Evolutionary conservation across 306 rosid species (phyloP), one percentile per base, ranked within the genome.

Genomic region (Lathyrus tuberosus): DNA sequence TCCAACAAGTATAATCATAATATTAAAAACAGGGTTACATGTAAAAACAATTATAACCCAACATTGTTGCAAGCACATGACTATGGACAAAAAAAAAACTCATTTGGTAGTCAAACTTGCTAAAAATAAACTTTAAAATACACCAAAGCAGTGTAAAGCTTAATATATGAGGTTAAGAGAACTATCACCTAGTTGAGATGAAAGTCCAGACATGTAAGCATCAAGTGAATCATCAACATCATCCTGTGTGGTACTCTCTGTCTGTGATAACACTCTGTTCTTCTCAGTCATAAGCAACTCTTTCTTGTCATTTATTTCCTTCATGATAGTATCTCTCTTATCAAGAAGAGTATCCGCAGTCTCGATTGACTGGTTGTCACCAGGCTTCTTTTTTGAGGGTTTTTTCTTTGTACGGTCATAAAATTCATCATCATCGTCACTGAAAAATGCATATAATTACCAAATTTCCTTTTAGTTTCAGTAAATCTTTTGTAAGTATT

Each of bases 131-230:
- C 7, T 69, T 71, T 17, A 15, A 51, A 59, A 40, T 57, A 79
- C 35, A 53, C 2, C 13, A 35, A 58, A 65, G 68, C n/a, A 8
- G 2, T 1, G 3, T 47, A 73, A 72, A 70, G 20, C 58, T 12
- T 65, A 57, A 35, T 41, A 56, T 62, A 52, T 48, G 54, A 28
- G 33, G 69, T 10, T 47, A 69, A 52, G 43, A 73, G 53, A 81
- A 14, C 75, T 24, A 85, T 69, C 42, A 90, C 98, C 98, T 71
- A 94, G 92, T 83, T 90, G 89, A 67, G 96, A 79, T 80, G 98
- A 94, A 73, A 94, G 88, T 57, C 96, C 97, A 14, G 98, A 78
- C 98, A 94, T 90, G 81, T 70, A 94, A 43, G 96, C 95, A 81
- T 94, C 98, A 66, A 94, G 92, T 60, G 85, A 71, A 76, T 90